Evolutionary conservation across 352 stramenopile genomes (phyloP).

Genomic region (Peronospora tabacina): DNA sequence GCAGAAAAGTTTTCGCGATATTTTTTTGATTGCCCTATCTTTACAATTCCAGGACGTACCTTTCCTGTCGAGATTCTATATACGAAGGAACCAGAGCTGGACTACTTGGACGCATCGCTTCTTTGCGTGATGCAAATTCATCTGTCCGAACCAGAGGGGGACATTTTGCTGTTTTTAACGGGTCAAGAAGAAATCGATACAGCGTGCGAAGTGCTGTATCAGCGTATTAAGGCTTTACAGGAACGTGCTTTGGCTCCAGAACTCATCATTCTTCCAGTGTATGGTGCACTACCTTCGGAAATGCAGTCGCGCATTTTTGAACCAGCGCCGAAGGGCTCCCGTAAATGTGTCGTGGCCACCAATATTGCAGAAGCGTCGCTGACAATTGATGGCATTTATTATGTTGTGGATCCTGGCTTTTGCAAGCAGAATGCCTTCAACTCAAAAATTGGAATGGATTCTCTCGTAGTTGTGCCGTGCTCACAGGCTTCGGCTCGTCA

Average conservation of each 20-base stretch:
- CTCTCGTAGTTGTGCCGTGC: conserved; percentile 97
- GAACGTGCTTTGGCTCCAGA: conserved; percentile 91
- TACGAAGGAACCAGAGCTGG: conserved; percentile 96
- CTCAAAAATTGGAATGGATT: conserved; percentile 98
- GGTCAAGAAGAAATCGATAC: conserved; percentile 99
- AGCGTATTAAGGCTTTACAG: conserved; percentile 95
- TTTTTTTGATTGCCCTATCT: conserved; percentile 97
- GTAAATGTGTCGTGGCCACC: conserved; percentile 98
- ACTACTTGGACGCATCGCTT: conserved; percentile 97
- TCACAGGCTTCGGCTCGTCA: conserved; percentile 97
- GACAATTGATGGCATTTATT: conserved; percentile 98
- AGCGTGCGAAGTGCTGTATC: conserved; percentile 95
- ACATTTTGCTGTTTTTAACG: conserved; percentile 99
- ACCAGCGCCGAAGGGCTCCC: conserved; percentile 89
- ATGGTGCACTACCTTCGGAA: conserved; percentile 95
- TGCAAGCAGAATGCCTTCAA: conserved; percentile 99
- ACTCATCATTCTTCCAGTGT: conserved; percentile 97
- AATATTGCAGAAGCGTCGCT: conserved; percentile 99
- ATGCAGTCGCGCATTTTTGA: conserved; percentile 99
- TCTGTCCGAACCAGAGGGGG: conserved; percentile 93
- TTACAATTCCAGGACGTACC: conserved; percentile 97
- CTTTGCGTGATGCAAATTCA: conserved; percentile 99
- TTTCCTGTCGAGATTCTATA: conserved; percentile 98
- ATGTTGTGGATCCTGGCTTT: conserved; percentile 92
- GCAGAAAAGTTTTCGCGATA: conserved; percentile 97